Conservation (phyloP, 73 alveolate genomes). For the Tetrahymena thermophila region DNA sequence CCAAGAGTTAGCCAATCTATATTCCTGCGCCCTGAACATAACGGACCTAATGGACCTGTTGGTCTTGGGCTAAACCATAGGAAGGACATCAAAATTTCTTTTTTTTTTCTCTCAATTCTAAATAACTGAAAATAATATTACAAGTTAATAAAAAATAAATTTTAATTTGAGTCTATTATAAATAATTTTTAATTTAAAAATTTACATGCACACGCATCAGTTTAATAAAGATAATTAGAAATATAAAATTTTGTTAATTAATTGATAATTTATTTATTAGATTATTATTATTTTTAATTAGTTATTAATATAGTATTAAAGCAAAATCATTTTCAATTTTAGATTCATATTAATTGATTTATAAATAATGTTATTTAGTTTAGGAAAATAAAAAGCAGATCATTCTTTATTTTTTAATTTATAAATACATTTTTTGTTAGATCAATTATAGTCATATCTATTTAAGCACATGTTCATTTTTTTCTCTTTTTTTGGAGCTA, state of each 20-base stretch:
- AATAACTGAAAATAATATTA: neutral
- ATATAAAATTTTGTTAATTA: neutral
- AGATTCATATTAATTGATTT: too few species aligned
- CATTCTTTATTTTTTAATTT: neutral
- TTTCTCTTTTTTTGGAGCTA: neutral
- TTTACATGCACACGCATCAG: neutral
- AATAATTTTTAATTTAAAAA: too few species aligned
- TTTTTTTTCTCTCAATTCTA: neutral
- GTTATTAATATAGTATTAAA: too few species aligned
- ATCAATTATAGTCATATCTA: neutral
- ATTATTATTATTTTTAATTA: too few species aligned
- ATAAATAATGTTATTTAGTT: neutral
- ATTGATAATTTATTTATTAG: neutral
- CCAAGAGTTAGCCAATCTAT: slow-evolving; percentile 3
- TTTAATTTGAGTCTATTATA: too few species aligned
- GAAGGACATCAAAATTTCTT: neutral
- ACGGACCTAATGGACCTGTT: slow-evolving; percentile 1
- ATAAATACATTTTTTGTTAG: neutral
- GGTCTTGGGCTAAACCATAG: slow-evolving; percentile 1
- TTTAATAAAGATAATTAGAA: too few species aligned
- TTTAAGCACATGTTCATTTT: neutral
- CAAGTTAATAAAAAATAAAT: neutral
- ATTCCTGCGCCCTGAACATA: slow-evolving; percentile 3
- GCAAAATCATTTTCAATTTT: too few species aligned
- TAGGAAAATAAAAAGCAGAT: neutral